Conservation (phyloP, 2,329 filamentous ascomycete genomes). For the Fusarium napiforme region DNA sequence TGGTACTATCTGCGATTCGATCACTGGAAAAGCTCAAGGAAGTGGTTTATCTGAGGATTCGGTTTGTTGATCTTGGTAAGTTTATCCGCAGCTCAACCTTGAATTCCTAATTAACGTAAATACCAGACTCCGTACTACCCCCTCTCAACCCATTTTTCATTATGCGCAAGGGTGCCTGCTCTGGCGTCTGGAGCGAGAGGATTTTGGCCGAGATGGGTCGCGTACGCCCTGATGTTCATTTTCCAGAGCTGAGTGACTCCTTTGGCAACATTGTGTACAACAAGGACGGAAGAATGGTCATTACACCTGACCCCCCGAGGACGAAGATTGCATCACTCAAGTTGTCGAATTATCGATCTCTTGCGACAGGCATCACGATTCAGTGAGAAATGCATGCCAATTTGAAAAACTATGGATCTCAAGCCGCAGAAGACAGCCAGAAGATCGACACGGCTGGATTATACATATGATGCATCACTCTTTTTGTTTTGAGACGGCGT, state of each 20-base stretch:
- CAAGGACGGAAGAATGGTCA: slow-evolving; percentile 68
- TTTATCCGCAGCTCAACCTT: slow-evolving; percentile 14
- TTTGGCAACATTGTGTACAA: slow-evolving; percentile 69
- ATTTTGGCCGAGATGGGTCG: slow-evolving; percentile 71
- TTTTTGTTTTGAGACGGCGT: slow-evolving; percentile 37
- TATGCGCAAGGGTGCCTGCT: slow-evolving; percentile 68
- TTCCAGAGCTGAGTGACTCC: slow-evolving; percentile 71
- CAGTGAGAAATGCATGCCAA: slow-evolving; percentile 38
- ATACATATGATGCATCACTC: not conserved
- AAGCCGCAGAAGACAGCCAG: not conserved
- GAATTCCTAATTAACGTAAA: slow-evolving; percentile 30
- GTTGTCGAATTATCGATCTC: slow-evolving; percentile 65
- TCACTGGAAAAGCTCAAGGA: slow-evolving; percentile 67
- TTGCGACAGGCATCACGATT: slow-evolving; percentile 54
- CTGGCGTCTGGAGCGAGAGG: slow-evolving; percentile 76
- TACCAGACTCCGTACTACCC: slow-evolving; percentile 73
- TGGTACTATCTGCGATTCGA: slow-evolving; percentile 72
- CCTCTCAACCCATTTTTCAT: slow-evolving; percentile 79
- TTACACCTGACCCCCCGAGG: slow-evolving; percentile 65
- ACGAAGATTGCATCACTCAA: slow-evolving; percentile 66
- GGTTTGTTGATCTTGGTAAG: slow-evolving; percentile 77
- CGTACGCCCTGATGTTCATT: slow-evolving; percentile 67
- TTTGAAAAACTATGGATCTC: not conserved
- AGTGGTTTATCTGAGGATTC: slow-evolving; percentile 74
- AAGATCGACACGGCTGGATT: not conserved